Percentiles rank a stretch among this genome's conserved stretches.
phyloP scores from a whole-genome alignment of 1,139 yeast genomes.

The Yamadazyma diddensiae region DNA sequence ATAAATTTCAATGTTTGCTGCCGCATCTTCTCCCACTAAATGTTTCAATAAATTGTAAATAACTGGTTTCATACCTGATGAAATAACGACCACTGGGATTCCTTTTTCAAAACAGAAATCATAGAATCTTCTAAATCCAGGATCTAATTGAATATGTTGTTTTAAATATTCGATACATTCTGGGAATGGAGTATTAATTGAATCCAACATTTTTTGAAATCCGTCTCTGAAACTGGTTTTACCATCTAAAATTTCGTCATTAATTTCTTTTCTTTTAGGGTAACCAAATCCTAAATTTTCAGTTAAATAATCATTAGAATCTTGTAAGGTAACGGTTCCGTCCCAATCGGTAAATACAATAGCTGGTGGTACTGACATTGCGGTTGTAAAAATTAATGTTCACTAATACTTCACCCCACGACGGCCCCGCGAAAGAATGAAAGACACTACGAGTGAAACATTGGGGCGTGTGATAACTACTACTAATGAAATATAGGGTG shows the following conservation, averaged over 20 bases:
- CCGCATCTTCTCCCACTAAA: constrained; percentile 75
- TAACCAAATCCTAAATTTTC: constrained; percentile 87
- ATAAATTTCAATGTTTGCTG: constrained; percentile 70
- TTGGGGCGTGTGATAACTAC: too few relatives aligned
- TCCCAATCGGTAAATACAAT: constrained; percentile 97
- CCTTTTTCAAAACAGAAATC: constrained; percentile 69
- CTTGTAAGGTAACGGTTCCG: constrained; percentile 90
- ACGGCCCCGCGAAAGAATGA: too few relatives aligned
- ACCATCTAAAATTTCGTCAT: constrained; percentile 73
- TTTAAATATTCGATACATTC: constrained; percentile 72
- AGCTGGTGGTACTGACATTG: constrained; percentile 44
- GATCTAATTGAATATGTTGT: constrained; percentile 70
- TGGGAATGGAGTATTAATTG: constrained; percentile 71
- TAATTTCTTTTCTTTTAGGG: constrained; percentile 61
- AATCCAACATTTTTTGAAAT: constrained; percentile 78
- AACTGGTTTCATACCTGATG: constrained; percentile 92
- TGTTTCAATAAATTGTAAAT: constrained; percentile 72
- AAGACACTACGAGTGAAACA: too few relatives aligned
- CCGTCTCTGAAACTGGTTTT: constrained; percentile 73
- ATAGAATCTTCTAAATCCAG: constrained; percentile 83
- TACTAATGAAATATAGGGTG: too few relatives aligned
- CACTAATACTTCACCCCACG: too few relatives aligned
- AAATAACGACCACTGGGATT: constrained; percentile 77
- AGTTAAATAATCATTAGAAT: constrained; percentile 87
- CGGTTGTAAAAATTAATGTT: too few relatives aligned